Evolutionary conservation across 1,284 basidiomycete genomes (phyloP).

Genomic region (Leccinum subrobustum): DNA sequence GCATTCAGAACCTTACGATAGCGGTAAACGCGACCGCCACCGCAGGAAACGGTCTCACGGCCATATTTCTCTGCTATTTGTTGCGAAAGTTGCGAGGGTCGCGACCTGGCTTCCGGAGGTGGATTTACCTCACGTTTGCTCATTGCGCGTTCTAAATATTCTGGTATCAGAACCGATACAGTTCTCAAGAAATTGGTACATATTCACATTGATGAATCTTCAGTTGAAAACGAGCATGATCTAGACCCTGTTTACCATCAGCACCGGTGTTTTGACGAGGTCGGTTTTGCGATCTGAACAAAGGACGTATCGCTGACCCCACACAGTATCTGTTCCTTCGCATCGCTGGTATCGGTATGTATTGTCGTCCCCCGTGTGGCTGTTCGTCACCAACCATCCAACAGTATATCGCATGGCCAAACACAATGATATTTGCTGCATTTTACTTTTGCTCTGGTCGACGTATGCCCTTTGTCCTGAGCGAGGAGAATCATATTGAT

Average conservation of each 20-base stretch:
- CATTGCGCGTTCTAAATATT: neutral
- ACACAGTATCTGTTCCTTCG: conserved; percentile 38
- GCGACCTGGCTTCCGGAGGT: conserved; percentile 55
- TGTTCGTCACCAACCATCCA: neutral
- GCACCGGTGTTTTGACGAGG: conserved; percentile 46
- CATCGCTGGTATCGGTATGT: conserved; percentile 43
- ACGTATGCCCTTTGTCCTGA: conserved; percentile 29
- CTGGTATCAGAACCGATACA: conserved; percentile 39
- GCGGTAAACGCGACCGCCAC: conserved; percentile 54
- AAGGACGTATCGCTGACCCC: conserved; percentile 9
- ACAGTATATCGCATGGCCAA: conserved; percentile 39
- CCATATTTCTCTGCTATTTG: conserved; percentile 47
- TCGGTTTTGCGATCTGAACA: conserved; percentile 7
- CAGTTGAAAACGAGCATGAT: neutral
- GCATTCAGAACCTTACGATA: conserved; percentile 42
- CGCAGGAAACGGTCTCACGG: conserved; percentile 55
- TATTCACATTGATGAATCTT: neutral
- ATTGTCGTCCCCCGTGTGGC: neutral
- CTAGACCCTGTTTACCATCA: conserved; percentile 49
- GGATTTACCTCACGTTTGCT: neutral
- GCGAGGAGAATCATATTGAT: neutral
- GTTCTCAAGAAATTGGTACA: conserved; percentile 47
- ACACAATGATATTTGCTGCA: conserved; percentile 44
- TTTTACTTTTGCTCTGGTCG: conserved; percentile 55
- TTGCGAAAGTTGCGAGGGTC: conserved; percentile 41